Base-by-base conservation (phyloP, 805 yeast species). In the Candida nonsorbophila region DNA sequence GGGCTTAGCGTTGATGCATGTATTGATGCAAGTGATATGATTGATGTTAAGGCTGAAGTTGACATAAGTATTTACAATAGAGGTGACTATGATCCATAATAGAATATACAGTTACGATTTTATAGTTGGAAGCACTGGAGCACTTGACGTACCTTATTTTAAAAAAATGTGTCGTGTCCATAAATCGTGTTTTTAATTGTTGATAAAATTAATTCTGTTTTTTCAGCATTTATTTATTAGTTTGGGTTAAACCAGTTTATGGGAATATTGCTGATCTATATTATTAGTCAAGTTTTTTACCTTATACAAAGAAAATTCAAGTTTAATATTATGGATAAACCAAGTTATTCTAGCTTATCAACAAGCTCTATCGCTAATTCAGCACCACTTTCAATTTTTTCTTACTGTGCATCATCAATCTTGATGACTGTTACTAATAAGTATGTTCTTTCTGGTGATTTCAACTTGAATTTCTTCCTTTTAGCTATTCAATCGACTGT, bases 371-470 rank as follows among this genome's bases (percentile, higher is more conserved):
- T 64, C 22, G 71, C 69, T 37, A 74, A 74, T 52, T 69, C 76
- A 9, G 79, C 76, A 6, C 79, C 80, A 7, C 50, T 83, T 34
- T 82, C 94, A 28, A 84, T 84, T 46, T 52, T 79, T 35, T 72
- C 83, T 20, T 92, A 92, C 76, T 92, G 99, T 72, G 69, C 72
- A 32, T 84, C 98, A 14, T 92, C 98, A 14, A 92, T 92, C 44
- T 66, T 92, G 55, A 92, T 92, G 98, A 92, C 98, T 17, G 87
- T 88, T 38, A 88, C 97, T 37, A 92, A 92, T 73, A 92, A 92
- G 65, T 90, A 79, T 53, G 97, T 92, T 36, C 82, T 92, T 35
- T 74, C 84, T 14, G 86, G 83, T 16, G 70, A 68, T 44, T 77
- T 83, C 55, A 72, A 80, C 55, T 74, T 92, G 74, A 87, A 87